Base-by-base conservation (phyloP, 345 rosid species). In the Populus nigra region DNA sequence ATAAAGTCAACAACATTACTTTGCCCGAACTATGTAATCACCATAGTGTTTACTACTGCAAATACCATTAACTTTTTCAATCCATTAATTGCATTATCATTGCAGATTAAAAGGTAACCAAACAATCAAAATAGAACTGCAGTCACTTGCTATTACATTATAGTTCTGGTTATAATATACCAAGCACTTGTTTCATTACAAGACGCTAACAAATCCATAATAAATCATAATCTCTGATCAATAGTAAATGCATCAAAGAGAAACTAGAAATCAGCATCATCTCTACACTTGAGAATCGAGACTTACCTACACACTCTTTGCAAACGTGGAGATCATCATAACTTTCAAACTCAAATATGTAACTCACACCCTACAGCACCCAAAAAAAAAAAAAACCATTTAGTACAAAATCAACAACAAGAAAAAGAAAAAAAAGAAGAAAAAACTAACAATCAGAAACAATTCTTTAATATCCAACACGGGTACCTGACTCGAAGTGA, bases 311-410 rank as follows among this genome's bases (percentile, higher is more conserved):
- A 85, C 90, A 86, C 78, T 88, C 96, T 80, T 89, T 90, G 87
- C 97, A 96, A 71, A 84, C 73, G 18, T 90, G 88, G 82, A 95
- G 94, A 79, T 95, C 99, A 1, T 89, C 67, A 69, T 85, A 92
- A 85, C 86, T 91, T 68, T 90, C 98, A 77, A 96, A 92, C 86
- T 93, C 92, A 82, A 96, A 90, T 82, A 96, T 93, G 88, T 84
- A 88, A 83, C 86, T 89, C 75, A 85, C 89, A 76, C 91, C 91
- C 97, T 92, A 87, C 18, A 83, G 83, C 63, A 71, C 53, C 80
- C 59, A 67, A 18, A 22, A 12, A 7, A 63, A 17, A 41, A 10
- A 41, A 0, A 41, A 41, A 0, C 18, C 2, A 62, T n/a, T 39
- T 11, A 41, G 53, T 5, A 65, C 10, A 63, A 7, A 18, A 72